A percentile compares a stretch with the other conserved stretches of the same genome.
Conservation (phyloP, 768 basidiomycete species). For the Tulasnella sp. region DNA sequence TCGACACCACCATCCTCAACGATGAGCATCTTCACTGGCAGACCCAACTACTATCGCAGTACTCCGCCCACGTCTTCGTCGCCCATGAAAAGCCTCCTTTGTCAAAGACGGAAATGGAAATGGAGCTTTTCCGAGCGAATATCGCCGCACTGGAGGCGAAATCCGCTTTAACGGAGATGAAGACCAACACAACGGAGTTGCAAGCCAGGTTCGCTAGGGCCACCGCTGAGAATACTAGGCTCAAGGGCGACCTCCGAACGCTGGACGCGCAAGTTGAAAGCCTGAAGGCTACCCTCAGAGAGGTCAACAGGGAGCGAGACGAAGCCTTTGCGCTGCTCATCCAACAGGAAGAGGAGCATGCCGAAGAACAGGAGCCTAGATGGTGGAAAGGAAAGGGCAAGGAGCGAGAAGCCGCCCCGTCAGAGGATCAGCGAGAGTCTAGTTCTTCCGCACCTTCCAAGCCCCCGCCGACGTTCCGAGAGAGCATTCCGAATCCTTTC, state of each 20-base stretch:
- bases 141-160: constrained; percentile 45
- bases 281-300: neutral
- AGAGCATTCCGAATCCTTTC: neutral
- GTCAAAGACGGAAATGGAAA: neutral
- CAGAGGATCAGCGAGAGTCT: neutral
- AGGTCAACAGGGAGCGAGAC: neutral
- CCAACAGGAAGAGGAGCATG: neutral
- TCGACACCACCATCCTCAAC: constrained; percentile 18
- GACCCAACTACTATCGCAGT: constrained; percentile 57
- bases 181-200: constrained; percentile 29
- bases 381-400: constrained; percentile 16
- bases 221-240: constrained; percentile 32
- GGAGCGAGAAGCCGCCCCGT: neutral
- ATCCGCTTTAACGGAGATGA: constrained; percentile 42
- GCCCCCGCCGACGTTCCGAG: neutral
- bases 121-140: constrained; percentile 47
- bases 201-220: constrained; percentile 30
- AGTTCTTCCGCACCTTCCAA: neutral
- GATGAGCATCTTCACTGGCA: constrained; percentile 52
- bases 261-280: constrained; percentile 1
- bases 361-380: neutral
- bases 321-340: neutral
- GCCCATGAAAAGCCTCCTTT: constrained; percentile 33
- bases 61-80: constrained; percentile 55
- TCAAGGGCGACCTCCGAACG: constrained; percentile 35